Evolutionary conservation across 805 yeast genomes (phyloP).

Genomic region (Lipomyces yamanashiensis): DNA sequence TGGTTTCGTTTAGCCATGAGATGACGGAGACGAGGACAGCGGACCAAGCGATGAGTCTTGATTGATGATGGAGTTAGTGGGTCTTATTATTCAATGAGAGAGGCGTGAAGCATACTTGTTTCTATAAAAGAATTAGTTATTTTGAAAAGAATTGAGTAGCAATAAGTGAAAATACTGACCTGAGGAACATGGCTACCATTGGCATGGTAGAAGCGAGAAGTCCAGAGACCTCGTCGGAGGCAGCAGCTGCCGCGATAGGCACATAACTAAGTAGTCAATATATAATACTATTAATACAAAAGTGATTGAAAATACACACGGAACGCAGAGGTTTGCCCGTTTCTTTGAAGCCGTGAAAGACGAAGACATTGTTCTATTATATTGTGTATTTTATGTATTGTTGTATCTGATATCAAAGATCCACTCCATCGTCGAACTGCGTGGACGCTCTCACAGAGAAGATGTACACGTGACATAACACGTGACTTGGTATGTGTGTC

Average conservation of each 20-base stretch:
- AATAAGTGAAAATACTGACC: conserved; percentile 4
- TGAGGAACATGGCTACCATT: conserved; percentile 34
- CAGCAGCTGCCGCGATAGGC: neutral
- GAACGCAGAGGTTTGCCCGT: conserved; percentile 14
- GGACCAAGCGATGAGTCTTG: conserved; percentile 31
- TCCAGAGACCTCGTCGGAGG: conserved; percentile 22
- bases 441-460: no score
- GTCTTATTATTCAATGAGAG: neutral
- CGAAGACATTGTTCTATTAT: neutral
- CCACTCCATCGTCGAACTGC: no score
- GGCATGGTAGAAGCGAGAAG: conserved; percentile 30
- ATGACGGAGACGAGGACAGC: conserved; percentile 32
- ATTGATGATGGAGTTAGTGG: neutral
- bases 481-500: neutral
- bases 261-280: conserved; percentile 2
- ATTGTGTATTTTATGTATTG: no score
- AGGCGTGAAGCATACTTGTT: conserved; percentile 13
- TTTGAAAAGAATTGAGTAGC: neutral
- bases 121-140: conserved; percentile 6
- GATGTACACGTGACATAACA: neutral
- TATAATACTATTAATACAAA: no score
- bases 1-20: conserved; percentile 34
- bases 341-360: conserved; percentile 7
- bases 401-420: neutral
- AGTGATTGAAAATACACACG: neutral